A percentile compares a stretch with the other conserved stretches of the same genome.
These are phyloP conservation scores for Naematelia encephala DNA, from an alignment of 768 basidiomycete species.

Conservation along the genomic window DNA sequence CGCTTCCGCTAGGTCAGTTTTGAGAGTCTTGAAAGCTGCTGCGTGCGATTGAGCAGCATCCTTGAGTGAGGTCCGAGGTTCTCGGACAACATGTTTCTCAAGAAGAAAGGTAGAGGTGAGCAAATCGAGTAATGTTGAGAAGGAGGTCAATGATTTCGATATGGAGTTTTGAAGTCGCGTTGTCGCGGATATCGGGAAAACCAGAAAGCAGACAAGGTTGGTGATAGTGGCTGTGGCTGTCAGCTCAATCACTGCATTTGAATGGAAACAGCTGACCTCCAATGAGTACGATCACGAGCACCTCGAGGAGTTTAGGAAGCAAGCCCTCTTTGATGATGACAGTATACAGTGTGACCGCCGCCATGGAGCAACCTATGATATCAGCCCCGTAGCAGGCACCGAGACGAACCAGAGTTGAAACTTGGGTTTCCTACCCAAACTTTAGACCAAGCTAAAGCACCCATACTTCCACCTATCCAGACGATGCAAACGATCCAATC, in stretches of 20 bases:
- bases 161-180: slow-evolving; percentile 70
- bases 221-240: slow-evolving; percentile 58
- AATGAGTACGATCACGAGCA: slow-evolving; percentile 70
- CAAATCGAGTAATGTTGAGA: slow-evolving; percentile 76
- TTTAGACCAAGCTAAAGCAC: slow-evolving; percentile 82
- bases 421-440: slow-evolving; percentile 83
- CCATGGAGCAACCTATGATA: slow-evolving; percentile 52
- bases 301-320: slow-evolving; percentile 67
- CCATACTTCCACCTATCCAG: slow-evolving; percentile 83
- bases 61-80: slow-evolving; percentile 55
- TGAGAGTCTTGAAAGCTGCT: slow-evolving; percentile 81
- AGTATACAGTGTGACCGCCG: slow-evolving; percentile 64
- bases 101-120: slow-evolving; percentile 82
- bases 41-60: slow-evolving; percentile 81
- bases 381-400: not conserved
- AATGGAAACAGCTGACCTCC: slow-evolving; percentile 55
- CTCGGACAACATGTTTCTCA: slow-evolving; percentile 52
- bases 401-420: slow-evolving; percentile 70
- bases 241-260: not conserved
- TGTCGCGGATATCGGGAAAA: slow-evolving; percentile 85
- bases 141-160: slow-evolving; percentile 79
- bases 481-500: slow-evolving; percentile 65
- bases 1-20: slow-evolving; percentile 80
- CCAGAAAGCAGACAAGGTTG: slow-evolving; percentile 74
- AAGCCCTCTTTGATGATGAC: slow-evolving; percentile 91